Base-by-base conservation (phyloP, 805 yeast species). In the Lachancea sp. region DNA sequence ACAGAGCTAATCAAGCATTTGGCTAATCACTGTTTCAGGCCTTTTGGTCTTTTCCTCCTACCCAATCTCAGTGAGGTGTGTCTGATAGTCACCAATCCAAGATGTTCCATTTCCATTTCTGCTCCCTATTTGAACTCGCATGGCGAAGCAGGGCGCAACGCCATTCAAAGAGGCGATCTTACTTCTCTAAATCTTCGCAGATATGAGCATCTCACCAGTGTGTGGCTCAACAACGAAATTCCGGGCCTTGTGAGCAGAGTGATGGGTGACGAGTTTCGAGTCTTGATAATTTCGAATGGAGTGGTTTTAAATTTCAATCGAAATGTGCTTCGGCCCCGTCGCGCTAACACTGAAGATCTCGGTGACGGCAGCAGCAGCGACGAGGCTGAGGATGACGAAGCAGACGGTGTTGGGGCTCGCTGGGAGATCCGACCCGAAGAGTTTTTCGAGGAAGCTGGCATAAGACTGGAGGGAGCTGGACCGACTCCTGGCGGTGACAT, bases 111-210 rank as follows among this genome's bases (percentile, higher is more conserved):
- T 8, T 55, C 48, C 29, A 69, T 76, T 50, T 75, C 75, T 45
- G 84, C 86, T 0, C 93, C 91, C 12, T 85, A 83, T 57, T 65
- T 85, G 57, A 83, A 86, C 44, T 69, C 71, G 4, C 89, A 84
- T 61, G 95, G 95, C 18, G 93, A 85, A 59, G 74, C 82, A 2
- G 84, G 84, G 27, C 68, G 70, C 9, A 74, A 74, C 16, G 70
- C 79, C 2, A 67, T 71, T 49, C 72, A 74, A 12, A 75, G 78
- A 15, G 84, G 81, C 38, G 77, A 73, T 44, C 55, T 71, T 27
- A 86, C 86, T 0, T 68, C 67, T 0, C 67, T 85, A 46, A 75
- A 74, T 54, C 50, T 65, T 15, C 68, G 66, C 19, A 71, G 95
- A 44, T 82, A 77, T 60, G 66, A 70, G 30, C 71, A 77, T 49